Evolutionary conservation across 257 asterid genomes (phyloP), one percentile per base, ranked within the genome.

Genomic region (Nicotiana attenuata): DNA sequence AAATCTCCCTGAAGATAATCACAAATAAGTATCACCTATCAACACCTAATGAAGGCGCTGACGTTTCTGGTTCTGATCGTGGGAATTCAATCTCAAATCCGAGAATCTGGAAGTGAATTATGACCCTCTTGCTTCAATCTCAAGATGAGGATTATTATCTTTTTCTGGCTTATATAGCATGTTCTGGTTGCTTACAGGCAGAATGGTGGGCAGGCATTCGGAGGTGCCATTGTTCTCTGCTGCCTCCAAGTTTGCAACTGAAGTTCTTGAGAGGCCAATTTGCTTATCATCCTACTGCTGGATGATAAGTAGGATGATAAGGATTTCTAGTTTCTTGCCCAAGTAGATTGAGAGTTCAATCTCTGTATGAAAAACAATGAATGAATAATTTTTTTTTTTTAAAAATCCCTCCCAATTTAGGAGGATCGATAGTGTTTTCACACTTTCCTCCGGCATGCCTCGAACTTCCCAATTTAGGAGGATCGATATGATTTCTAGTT

Each of bases 1-100:
- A 1, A 81, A 65, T 56, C 63, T 5, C 55, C 85, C 71, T 11
- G 79, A 85, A 80, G 86, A 76, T 9, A 75, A 77, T 80, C 53
- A 68, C 50, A 17, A 68, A 22, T 17, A n/a, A 31, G 0, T 15
- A 22, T 6, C 55, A 57, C 20, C 20, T 57, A 19, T 4, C 64
- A 57, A 57, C 64, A 57, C 64, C 64, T 17, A 17, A 57, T 57
- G 26, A 57, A 57, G 64, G n/a, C 26, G 13, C 64, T 19, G 64
- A 20, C 8, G 5, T 57, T 57, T 57, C 64, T 57, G 64, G 24
- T 57, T 57, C 64, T 57, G 26, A 57, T 57, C 57, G 64, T 19
- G 24, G 26, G 7, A 57, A 57, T 57, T n/a, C 64, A n/a, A 57
- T 57, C n/a, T 57, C 64, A 57, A 57, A 19, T 57, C 64, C 5